Conservation (phyloP, 1,284 basidiomycete species). For the Ceratobasidium sp. region DNA sequence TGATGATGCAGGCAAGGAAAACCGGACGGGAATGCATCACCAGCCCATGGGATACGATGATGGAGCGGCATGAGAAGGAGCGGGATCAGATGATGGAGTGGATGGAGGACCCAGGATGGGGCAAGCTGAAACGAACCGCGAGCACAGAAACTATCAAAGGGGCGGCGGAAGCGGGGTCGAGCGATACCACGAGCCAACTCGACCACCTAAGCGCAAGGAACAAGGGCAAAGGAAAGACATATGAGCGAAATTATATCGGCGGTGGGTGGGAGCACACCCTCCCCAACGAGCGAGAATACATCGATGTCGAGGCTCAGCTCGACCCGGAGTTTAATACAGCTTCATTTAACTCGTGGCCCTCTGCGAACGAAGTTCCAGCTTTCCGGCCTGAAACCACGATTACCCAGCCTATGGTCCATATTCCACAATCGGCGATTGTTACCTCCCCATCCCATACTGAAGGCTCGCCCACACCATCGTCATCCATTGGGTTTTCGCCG, state of each 20-base stretch:
- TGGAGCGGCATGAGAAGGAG: constrained; percentile 47
- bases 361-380: neutral
- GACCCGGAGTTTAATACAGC: too few species aligned
- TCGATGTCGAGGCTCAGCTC: too few species aligned
- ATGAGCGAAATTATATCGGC: too few species aligned
- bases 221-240: too few species aligned
- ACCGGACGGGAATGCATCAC: constrained; percentile 6
- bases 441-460: neutral
- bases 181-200: neutral
- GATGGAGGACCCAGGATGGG: constrained; percentile 36
- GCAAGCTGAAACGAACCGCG: constrained; percentile 25
- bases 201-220: too few species aligned
- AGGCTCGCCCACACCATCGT: neutral
- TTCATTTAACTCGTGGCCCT: too few species aligned
- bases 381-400: neutral
- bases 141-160: constrained; percentile 39
- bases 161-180: neutral
- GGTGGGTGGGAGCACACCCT: too few species aligned
- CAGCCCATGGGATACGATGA: constrained; percentile 47
- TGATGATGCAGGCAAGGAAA: neutral
- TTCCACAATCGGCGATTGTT: neutral
- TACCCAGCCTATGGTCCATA: neutral
- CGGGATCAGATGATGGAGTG: constrained; percentile 44
- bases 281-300: too few species aligned
- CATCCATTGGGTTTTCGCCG: constrained; percentile 5